Evolutionary conservation across 768 basidiomycete species (phyloP).

Genomic region (Tricholoma sp.): DNA sequence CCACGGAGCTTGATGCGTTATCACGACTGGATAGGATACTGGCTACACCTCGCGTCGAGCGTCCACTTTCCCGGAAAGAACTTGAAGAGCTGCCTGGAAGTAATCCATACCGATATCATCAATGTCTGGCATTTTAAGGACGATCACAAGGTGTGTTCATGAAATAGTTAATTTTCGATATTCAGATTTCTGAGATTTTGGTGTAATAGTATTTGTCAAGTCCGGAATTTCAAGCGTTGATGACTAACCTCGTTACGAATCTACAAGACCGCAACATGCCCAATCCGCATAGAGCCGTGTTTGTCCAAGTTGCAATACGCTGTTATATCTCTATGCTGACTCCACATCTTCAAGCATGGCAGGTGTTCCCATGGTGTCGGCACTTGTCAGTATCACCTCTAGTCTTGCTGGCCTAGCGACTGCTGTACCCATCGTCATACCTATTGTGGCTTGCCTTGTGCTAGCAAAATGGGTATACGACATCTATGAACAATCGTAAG

Average conservation of each 20-base stretch:
- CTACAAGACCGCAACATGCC: neutral
- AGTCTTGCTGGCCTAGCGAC: conserved; percentile 8
- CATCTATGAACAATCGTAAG: conserved; percentile 19
- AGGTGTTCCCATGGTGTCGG: conserved; percentile 10
- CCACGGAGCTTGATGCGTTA: no score
- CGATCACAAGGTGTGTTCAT: conserved; percentile 12
- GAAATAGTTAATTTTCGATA: neutral
- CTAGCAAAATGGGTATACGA: conserved; percentile 16
- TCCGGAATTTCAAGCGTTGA: conserved; percentile 14
- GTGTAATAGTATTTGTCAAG: conserved; percentile 13
- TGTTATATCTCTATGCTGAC: neutral
- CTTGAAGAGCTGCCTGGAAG: no score
- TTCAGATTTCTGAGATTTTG: neutral
- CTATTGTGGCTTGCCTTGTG: conserved; percentile 15
- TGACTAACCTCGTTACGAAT: conserved; percentile 11
- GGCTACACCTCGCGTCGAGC: conserved; percentile 20
- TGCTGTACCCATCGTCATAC: conserved; percentile 16
- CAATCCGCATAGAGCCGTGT: conserved; percentile 5
- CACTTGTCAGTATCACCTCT: conserved; percentile 12
- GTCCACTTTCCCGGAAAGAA: neutral
- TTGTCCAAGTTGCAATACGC: neutral
- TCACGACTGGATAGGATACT: conserved; percentile 16
- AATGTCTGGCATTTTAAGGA: conserved; percentile 22
- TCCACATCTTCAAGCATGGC: neutral
- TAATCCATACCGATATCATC: conserved; percentile 16